These are phyloP conservation scores for Kwoniella heveanensis DNA, from an alignment of 768 basidiomycete species.

Conservation along the genomic window DNA sequence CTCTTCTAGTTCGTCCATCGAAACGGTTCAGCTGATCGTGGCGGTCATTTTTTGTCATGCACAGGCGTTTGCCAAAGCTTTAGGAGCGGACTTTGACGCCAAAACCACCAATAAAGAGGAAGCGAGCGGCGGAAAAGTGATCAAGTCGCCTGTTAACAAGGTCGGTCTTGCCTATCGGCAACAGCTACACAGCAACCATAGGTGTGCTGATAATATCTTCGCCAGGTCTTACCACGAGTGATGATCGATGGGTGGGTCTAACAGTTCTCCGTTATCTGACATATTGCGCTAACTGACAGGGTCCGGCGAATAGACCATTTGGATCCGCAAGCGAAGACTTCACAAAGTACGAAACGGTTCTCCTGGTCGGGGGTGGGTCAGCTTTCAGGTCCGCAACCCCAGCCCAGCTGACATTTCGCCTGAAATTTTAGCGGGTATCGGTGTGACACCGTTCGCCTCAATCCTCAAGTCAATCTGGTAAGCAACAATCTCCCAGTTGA, in stretches of 20 bases:
- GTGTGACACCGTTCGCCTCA: slow-evolving; percentile 93
- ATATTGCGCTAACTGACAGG: too few relatives aligned
- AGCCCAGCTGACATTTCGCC: background rate
- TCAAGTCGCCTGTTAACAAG: slow-evolving; percentile 52
- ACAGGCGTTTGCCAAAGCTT: slow-evolving; percentile 68
- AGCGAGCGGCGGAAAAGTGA: slow-evolving; percentile 60
- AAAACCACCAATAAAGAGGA: slow-evolving; percentile 59
- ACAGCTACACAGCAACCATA: background rate
- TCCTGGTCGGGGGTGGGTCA: slow-evolving; percentile 69
- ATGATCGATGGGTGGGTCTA: slow-evolving; percentile 74
- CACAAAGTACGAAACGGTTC: slow-evolving; percentile 77
- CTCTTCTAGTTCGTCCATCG: background rate
- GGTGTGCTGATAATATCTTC: slow-evolving; percentile 58
- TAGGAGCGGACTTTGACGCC: slow-evolving; percentile 78
- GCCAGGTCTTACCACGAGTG: slow-evolving; percentile 77
- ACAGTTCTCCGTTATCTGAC: background rate
- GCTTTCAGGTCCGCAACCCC: background rate
- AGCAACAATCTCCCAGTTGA: background rate
- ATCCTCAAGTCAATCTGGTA: slow-evolving; percentile 80
- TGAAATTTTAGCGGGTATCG: slow-evolving; percentile 72
- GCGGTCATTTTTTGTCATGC: background rate
- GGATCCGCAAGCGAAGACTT: slow-evolving; percentile 91
- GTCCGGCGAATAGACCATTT: slow-evolving; percentile 80
- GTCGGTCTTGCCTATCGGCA: slow-evolving; percentile 10
- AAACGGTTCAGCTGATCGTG: slow-evolving; percentile 1